These are phyloP conservation scores for Plectosphaerella plurivora DNA, from an alignment of 2,329 filamentous ascomycete species.

Conservation along the genomic window DNA sequence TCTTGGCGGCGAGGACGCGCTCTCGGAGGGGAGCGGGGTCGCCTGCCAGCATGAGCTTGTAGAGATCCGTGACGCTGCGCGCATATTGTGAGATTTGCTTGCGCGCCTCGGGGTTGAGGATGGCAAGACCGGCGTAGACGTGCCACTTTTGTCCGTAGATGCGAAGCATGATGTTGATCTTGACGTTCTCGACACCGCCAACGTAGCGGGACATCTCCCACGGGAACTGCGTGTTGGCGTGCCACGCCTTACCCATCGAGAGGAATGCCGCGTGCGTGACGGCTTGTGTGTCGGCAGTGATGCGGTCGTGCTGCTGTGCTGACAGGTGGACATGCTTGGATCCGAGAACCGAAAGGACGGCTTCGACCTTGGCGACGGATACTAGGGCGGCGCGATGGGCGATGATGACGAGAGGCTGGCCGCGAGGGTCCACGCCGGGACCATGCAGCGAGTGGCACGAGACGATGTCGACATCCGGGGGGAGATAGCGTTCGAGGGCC, in stretches of 20 bases:
- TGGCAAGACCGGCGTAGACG: slow-evolving; percentile 95
- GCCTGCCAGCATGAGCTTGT: slow-evolving; percentile 93
- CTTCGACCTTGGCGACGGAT: slow-evolving; percentile 73
- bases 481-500: slow-evolving; percentile 86
- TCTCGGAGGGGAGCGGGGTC: slow-evolving; percentile 67
- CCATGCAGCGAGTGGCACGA: slow-evolving; percentile 97
- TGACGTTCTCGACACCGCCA: slow-evolving; percentile 97
- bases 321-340: slow-evolving; percentile 87
- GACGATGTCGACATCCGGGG: slow-evolving; percentile 83
- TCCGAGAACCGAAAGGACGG: slow-evolving; percentile 74
- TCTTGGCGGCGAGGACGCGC: slow-evolving; percentile 60
- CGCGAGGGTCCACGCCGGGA: slow-evolving; percentile 79
- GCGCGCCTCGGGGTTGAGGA: slow-evolving; percentile 89
- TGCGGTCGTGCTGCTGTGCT: slow-evolving; percentile 85
- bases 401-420: slow-evolving; percentile 90
- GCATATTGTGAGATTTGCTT: slow-evolving; percentile 95
- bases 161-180: slow-evolving; percentile 95
- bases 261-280: slow-evolving; percentile 97
- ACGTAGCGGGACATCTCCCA: slow-evolving; percentile 97
- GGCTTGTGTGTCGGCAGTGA: slow-evolving; percentile 96
- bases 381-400: slow-evolving; percentile 80
- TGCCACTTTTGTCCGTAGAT: slow-evolving; percentile 99
- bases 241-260: slow-evolving; percentile 97
- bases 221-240: slow-evolving; percentile 89
- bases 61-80: slow-evolving; percentile 84